Evolutionary conservation across 352 stramenopile genomes (phyloP), one percentile per base, ranked within the genome.

Genomic region (Phytophthora melonis): DNA sequence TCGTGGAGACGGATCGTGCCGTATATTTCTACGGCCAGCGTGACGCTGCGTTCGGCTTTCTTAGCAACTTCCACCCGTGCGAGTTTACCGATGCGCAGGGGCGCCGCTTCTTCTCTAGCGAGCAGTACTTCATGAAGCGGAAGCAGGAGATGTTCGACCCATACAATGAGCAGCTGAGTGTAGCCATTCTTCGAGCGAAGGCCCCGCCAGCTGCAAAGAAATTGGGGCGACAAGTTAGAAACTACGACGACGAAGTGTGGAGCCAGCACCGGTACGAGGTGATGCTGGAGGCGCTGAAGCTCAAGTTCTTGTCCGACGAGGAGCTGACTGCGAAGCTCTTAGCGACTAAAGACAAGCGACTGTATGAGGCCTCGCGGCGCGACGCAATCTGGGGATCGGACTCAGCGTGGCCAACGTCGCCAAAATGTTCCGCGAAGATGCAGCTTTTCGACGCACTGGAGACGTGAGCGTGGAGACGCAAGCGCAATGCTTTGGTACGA

Each of bases 41-140:
- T 0, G 81, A 88, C 14, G 39, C 67, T 0, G 65, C 21, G 2
- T 89, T 79, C 27, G 83, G 85, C 0, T 91, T 79, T 59, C 47
- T 92, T 50, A 92, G 85, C 74, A 92, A 91, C 39, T 92, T 91
- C 55, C 30, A 91, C 34, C 70, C 75, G n/a, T 92, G 85, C 59
- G 66, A 66, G 50, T 91, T 92, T 68, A 63, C 61, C 16, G 81
- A 85, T 54, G 63, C 59, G 0, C 16, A 77, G 25, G 80, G 79
- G 1, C 61, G 66, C 9, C 74, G 58, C 2, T 91, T 80, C 66
- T 86, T 81, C 66, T 92, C 85, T n/a, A 91, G 83, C 43, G 85
- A 92, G 63, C 85, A 92, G 78, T 89, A 66, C 56, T 91, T 92
- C 45, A 91, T 91, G 82, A 92, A 92, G 83, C 58, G 71, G 23